Evolutionary conservation across 140 eudicot genomes (phyloP), one percentile per base, ranked within the genome.

Genomic region (Cichorium intybus): DNA sequence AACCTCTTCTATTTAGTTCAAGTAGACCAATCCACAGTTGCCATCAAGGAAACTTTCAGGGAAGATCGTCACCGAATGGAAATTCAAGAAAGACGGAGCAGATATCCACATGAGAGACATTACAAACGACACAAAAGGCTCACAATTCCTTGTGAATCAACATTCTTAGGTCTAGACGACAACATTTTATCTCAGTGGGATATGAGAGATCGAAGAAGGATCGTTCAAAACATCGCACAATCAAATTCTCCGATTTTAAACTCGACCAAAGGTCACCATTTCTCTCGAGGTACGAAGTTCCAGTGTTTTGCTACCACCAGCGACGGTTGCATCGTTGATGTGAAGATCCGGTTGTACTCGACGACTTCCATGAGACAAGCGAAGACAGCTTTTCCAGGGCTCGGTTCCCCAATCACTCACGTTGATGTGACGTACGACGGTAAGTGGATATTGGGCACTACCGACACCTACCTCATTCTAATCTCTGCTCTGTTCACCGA

Each of bases 241-340:
- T 33, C 80, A 0, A 59, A 53, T 62, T 81, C 97, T 0, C 95
- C 97, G 0, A 94, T 90, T 54, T 65, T 90, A 75, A 68, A 87
- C 45, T 90, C 95, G 97, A 81, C 81, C 5, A 89, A 90, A 51
- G 97, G 97, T 16, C 97, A 90, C 64, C 90, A 87, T 66, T 90
- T 90, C 66, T 87, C 95, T 8, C 76, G 95, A 33, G 97, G 96
- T 47, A 90, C 97, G 0, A 90, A 87, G 72, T 90, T 90, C 35
- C 95, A 87, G 71, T 82, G 95, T 46, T 87, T 90, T 87, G 97
- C 97, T 31, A 79, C 95, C 0, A 80, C 97, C 14, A 95, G 97
- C 5, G 96, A 90, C 76, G 95, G 97, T n/a, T 90, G 95, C 0
- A 90, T 87, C 48, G 97, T 90, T n/a, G 97, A 91, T 84, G 97